These are phyloP conservation scores for Lecanicillium sp. DNA, from an alignment of 2,329 filamentous ascomycete species.

Conservation along the genomic window DNA sequence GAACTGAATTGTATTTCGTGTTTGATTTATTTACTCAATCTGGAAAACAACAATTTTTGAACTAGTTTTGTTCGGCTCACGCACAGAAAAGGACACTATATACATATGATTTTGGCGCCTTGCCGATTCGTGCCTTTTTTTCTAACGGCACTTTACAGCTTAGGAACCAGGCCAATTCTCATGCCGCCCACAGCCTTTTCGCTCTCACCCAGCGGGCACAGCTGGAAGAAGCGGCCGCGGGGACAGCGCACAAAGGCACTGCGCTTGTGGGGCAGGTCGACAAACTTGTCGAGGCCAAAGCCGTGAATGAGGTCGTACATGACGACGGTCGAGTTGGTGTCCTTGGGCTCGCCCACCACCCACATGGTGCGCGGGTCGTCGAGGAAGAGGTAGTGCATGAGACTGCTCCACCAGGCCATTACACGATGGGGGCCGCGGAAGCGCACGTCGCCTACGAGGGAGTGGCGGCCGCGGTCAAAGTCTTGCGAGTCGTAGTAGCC, in stretches of 20 bases:
- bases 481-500: slow-evolving; percentile 48
- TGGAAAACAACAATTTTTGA: not conserved
- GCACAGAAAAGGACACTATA: too few relatives aligned
- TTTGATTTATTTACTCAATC: not conserved
- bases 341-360: slow-evolving; percentile 64
- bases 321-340: slow-evolving; percentile 60
- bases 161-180: slow-evolving; percentile 44
- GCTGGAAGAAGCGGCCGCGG: slow-evolving; percentile 62
- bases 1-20: not conserved
- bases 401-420: slow-evolving; percentile 52
- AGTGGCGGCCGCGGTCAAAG: slow-evolving; percentile 52
- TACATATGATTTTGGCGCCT: too few relatives aligned
- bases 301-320: slow-evolving; percentile 70
- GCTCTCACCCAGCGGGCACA: slow-evolving; percentile 50
- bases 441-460: slow-evolving; percentile 49
- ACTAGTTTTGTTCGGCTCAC: too few relatives aligned
- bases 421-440: slow-evolving; percentile 55
- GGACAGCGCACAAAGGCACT: slow-evolving; percentile 59
- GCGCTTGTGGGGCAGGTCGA: slow-evolving; percentile 66
- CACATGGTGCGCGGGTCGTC: slow-evolving; percentile 50
- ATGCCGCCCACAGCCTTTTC: slow-evolving; percentile 49
- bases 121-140: too few relatives aligned
- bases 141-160: slow-evolving; percentile 42
- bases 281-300: slow-evolving; percentile 63
- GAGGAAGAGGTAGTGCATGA: slow-evolving; percentile 57